phyloP scores from a whole-genome alignment of 768 basidiomycete genomes.

The Dentipellis fragilis region DNA sequence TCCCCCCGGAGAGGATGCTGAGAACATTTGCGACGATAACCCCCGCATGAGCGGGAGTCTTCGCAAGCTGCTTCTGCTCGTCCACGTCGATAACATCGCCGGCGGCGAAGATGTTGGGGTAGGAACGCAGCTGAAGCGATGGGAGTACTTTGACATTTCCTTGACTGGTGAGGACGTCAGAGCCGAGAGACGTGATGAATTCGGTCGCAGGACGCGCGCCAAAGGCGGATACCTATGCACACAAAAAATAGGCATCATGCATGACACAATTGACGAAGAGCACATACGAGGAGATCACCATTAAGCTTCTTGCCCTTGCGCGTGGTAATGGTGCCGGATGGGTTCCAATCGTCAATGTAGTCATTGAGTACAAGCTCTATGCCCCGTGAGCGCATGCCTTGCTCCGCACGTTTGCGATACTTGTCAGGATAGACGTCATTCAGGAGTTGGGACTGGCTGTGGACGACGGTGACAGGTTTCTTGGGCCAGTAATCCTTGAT shows the following conservation, averaged over 20 bases:
- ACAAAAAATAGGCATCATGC: neutral
- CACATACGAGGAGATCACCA: conserved; percentile 50
- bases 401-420: conserved; percentile 38
- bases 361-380: conserved; percentile 45
- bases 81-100: conserved; percentile 57
- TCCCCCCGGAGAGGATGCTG: conserved; percentile 28
- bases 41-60: conserved; percentile 32
- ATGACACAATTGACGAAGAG: neutral
- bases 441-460: conserved; percentile 40
- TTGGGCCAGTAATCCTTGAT: conserved; percentile 30
- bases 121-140: conserved; percentile 43
- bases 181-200: conserved; percentile 38
- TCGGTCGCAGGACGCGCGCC: conserved; percentile 39
- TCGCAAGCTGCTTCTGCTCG: conserved; percentile 53
- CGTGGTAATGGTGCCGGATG: conserved; percentile 32
- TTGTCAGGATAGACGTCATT: conserved; percentile 45
- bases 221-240: conserved; percentile 18
- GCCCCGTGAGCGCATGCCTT: conserved; percentile 31
- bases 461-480: conserved; percentile 53
- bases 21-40: conserved; percentile 42
- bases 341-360: conserved; percentile 33
- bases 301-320: conserved; percentile 37
- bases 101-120: conserved; percentile 50
- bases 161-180: conserved; percentile 22
- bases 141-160: conserved; percentile 42